Conservation (phyloP, 768 basidiomycete genomes). For the Psilocybe sp. region DNA sequence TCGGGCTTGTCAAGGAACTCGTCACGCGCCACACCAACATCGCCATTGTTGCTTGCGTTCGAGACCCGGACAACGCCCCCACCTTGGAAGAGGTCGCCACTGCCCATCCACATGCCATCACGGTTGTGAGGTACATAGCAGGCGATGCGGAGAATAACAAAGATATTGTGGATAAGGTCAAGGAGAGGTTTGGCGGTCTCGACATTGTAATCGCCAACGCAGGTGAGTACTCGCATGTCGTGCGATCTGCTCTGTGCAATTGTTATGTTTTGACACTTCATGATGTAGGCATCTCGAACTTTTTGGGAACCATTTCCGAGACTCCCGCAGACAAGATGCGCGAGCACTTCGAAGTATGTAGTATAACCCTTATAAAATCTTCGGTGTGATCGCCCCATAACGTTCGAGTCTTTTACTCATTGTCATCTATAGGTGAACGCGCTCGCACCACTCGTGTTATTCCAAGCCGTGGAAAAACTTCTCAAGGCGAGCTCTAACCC, state of each 20-base stretch:
- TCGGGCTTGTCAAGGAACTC: background rate
- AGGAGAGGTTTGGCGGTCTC: background rate
- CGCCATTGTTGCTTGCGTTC: background rate
- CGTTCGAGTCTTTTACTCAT: background rate
- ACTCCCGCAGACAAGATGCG: background rate
- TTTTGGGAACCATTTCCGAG: background rate
- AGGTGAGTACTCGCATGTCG: background rate
- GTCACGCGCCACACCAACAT: background rate
- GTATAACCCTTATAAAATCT: background rate
- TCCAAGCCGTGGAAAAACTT: background rate
- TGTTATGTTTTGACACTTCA: background rate
- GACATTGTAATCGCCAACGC: background rate
- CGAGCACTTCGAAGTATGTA: background rate
- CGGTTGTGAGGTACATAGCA: background rate
- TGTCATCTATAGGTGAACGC: background rate
- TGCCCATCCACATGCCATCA: background rate
- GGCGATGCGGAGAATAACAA: background rate
- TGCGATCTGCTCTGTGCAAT: background rate
- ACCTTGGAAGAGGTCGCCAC: background rate
- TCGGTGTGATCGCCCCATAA: background rate
- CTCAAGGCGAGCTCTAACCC: background rate
- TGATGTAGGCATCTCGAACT: background rate
- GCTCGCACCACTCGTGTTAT: background rate
- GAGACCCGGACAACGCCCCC: background rate
- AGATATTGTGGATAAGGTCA: background rate